phyloP scores from a whole-genome alignment of 176 grass and related monocot genomes.

The Bromus sterilis region DNA sequence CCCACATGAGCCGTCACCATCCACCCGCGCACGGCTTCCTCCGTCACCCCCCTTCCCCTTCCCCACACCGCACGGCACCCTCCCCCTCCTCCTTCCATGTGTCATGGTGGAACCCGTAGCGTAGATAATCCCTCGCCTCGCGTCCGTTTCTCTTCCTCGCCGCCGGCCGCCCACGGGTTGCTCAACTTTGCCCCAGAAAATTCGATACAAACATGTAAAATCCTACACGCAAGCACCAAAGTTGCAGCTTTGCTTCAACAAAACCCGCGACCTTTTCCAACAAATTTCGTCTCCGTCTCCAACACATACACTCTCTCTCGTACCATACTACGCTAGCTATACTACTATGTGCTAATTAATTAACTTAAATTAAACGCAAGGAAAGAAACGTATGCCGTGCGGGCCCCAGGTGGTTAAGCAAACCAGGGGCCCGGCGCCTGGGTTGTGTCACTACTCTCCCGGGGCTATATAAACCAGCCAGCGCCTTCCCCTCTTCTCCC shows the following conservation, averaged over 20 bases:
- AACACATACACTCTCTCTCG: neutral
- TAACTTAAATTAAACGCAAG: neutral
- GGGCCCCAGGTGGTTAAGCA: neutral
- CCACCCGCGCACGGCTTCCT: neutral
- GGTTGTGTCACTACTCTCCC: neutral
- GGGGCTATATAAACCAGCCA: constrained; percentile 21
- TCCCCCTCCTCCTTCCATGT: neutral
- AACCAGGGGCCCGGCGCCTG: neutral
- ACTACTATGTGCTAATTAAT: no score
- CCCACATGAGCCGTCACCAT: no score
- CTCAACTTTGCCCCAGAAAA: neutral
- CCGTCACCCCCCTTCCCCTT: neutral
- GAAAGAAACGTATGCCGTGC: neutral
- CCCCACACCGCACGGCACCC: neutral
- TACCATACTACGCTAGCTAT: no score
- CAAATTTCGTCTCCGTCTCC: neutral
- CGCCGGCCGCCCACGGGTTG: neutral
- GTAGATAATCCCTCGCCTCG: no score
- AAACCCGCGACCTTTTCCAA: neutral
- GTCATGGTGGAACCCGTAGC: no score
- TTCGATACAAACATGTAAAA: neutral
- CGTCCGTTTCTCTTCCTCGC: neutral
- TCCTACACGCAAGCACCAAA: neutral
- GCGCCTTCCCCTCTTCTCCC: neutral
- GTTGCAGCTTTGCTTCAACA: neutral